Evolutionary conservation across 192 early-diverging fungal species (phyloP).

Genomic region (Coemansia umbellata): DNA sequence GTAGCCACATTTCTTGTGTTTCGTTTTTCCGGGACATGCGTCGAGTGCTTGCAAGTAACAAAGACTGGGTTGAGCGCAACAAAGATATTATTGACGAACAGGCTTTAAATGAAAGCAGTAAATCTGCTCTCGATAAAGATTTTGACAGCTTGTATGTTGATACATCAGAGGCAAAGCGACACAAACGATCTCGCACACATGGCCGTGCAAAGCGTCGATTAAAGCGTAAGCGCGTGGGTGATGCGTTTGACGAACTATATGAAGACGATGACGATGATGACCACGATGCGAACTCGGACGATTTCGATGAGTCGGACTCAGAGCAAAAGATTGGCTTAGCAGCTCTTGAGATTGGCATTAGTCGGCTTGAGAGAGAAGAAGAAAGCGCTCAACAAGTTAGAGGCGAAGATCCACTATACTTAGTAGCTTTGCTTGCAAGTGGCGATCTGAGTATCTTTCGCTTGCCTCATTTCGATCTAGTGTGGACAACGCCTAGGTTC

Average conservation of each 20-base stretch:
- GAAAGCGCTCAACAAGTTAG: constrained; percentile 14
- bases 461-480: constrained; percentile 29
- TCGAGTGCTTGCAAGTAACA: constrained; percentile 23
- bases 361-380: constrained; percentile 7
- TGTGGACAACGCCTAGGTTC: constrained; percentile 33
- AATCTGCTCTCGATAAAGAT: constrained; percentile 10
- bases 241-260: constrained; percentile 32
- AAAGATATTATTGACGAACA: constrained; percentile 7
- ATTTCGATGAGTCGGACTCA: not conserved
- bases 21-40: constrained; percentile 42
- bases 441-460: constrained; percentile 30
- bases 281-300: not conserved
- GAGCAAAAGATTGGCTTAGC: no score
- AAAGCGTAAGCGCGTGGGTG: constrained; percentile 10
- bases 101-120: not conserved
- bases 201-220: not conserved
- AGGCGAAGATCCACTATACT: constrained; percentile 20
- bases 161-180: constrained; percentile 5
- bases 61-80: constrained; percentile 35
- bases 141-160: constrained; percentile 43
- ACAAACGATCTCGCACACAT: constrained; percentile 11
- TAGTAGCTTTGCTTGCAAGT: constrained; percentile 4
- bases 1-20: constrained; percentile 3
- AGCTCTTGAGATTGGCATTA: not conserved
- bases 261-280: constrained; percentile 49